Base-by-base conservation (phyloP, 2,329 filamentous ascomycete genomes). In the Trichoderma sp. region DNA sequence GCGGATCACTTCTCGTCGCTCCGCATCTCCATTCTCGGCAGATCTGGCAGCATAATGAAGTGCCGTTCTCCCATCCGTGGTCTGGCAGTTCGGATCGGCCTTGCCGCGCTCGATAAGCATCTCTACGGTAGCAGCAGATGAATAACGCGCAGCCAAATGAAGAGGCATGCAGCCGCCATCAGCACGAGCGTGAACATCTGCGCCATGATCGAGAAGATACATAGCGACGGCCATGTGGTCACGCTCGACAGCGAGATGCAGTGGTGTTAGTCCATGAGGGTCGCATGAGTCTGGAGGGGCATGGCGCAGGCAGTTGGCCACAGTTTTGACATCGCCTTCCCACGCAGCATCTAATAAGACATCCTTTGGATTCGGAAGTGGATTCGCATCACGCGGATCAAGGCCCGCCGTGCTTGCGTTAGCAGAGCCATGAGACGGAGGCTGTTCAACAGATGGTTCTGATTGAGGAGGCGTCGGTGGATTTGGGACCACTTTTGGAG, bases 181-280 rank as follows among this genome's bases (percentile, higher is more conserved):
- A 48, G 75, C 74, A 48, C 73, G 73, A 0, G 74, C 70, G 32
- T 74, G 70, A 34, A 72, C 54, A 52, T 74, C 70, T 5, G 74
- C 75, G 13, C 71, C 71, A 13, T 70, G 71, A 60, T 78, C 77
- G 10, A 75, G 70, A 6, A 78, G 72, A 27, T 78, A 72, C 72
- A 78, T 77, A n/a, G 76, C 73, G 7, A 77, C 73, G 10, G 76
- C 75, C 29, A 77, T 71, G 37, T 76, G 70, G 59, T 78, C 77
- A 1, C 75, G 72, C 34, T 78, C 75, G 0, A 74, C 72, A 3
- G 77, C 76, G 5, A 77, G 73, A 34, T 78, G 76, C 0, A 78
- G 70, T 0, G 76, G 71, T 1, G 76, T 78, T 3, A 77, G 71
- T 27, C 75, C 76, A 6, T 73, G 72, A 4, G 71, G 67, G 39